Conservation (phyloP, 192 early-diverging fungal genomes). For the Dimargaris xerosporica region DNA sequence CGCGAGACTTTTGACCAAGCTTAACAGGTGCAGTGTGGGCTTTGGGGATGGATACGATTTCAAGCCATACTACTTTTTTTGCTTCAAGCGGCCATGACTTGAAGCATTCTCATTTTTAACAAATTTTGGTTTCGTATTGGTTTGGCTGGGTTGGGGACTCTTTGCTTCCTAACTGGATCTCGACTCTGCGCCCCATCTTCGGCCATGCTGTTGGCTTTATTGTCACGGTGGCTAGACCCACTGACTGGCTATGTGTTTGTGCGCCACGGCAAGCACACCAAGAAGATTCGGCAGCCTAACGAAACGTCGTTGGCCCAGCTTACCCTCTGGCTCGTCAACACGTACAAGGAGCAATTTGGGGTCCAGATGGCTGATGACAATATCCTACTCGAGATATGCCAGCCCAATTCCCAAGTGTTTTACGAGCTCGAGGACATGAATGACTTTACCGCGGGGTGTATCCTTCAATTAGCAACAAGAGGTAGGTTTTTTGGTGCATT, state of each 20-base stretch:
- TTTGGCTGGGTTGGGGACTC: not conserved
- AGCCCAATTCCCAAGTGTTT: not conserved
- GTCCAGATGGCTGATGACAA: not conserved
- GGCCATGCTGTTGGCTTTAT: not conserved
- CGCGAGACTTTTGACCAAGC: too few relatives aligned
- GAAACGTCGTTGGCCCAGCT: not conserved
- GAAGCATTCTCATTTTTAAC: not conserved
- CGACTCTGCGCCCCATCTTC: not conserved
- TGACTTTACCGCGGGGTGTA: not conserved
- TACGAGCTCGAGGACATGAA: slow-evolving; percentile 7
- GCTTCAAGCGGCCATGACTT: not conserved
- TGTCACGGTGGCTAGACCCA: not conserved
- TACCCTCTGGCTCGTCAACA: not conserved
- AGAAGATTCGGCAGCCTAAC: not conserved
- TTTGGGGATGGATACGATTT: too few relatives aligned
- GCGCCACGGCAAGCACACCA: not conserved
- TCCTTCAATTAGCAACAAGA: not conserved
- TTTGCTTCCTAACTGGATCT: not conserved
- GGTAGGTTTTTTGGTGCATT: too few relatives aligned
- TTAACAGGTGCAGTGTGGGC: too few relatives aligned
- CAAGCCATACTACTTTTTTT: not conserved
- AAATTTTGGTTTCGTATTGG: not conserved
- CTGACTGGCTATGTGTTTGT: not conserved
- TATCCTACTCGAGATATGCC: not conserved
- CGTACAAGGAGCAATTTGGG: not conserved